These are phyloP conservation scores for Stevia rebaudiana DNA, from an alignment of 140 eudicot genomes.

Conservation along the genomic window DNA sequence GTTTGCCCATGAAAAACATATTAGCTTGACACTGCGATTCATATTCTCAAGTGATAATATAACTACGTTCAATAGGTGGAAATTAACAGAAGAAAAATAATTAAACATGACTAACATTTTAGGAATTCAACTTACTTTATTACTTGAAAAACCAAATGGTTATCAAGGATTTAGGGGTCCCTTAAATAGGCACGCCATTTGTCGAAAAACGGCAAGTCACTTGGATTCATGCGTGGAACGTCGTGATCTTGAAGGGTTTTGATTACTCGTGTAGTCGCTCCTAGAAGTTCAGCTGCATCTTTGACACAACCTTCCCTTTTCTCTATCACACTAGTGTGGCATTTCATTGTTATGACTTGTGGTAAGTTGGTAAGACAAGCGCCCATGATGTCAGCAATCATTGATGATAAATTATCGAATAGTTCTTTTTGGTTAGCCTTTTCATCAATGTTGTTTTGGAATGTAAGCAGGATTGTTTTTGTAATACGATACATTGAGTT, in stretches of 20 bases:
- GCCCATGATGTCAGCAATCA: neutral
- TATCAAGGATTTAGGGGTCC: neutral
- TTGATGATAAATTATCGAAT: neutral
- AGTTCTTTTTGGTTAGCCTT: neutral
- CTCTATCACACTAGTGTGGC: neutral
- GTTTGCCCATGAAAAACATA: neutral
- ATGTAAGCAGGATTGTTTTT: neutral
- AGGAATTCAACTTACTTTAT: neutral
- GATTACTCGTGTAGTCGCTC: conserved; percentile 1
- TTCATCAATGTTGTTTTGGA: neutral
- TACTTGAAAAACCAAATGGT: neutral
- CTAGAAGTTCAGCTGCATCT: conserved; percentile 5
- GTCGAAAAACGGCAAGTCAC: neutral
- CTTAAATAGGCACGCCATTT: conserved; percentile 8
- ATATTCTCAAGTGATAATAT: neutral
- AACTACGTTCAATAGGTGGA: too few species aligned
- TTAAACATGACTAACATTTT: neutral
- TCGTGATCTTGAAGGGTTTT: neutral
- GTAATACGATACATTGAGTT: conserved; percentile 5
- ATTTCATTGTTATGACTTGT: conserved; percentile 3
- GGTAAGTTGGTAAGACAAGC: conserved; percentile 16
- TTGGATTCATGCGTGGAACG: neutral
- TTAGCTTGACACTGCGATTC: neutral
- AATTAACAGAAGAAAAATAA: neutral
- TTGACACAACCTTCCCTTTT: conserved; percentile 3